Percentiles rank a stretch among this genome's conserved stretches.
Conservation (phyloP, 192 early-diverging fungal genomes). For the Mortierella hygrophila region DNA sequence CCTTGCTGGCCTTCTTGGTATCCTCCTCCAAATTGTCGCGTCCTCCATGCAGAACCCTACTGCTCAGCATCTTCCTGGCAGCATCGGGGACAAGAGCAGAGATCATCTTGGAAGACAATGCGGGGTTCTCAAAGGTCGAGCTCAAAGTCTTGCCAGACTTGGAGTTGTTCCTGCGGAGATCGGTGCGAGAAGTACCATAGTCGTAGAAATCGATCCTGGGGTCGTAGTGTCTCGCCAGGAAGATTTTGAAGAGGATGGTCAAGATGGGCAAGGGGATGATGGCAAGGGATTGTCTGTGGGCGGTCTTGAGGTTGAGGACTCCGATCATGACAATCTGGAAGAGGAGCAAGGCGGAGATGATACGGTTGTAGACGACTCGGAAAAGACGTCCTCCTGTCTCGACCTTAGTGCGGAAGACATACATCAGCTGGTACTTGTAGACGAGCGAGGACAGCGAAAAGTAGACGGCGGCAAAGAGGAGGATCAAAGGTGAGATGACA, state of each 20-base stretch:
- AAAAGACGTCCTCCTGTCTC: conserved; percentile 82
- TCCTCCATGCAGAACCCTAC: conserved; percentile 69
- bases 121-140: conserved; percentile 77
- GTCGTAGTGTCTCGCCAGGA: conserved; percentile 59
- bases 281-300: conserved; percentile 57
- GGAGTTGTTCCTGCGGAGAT: conserved; percentile 42
- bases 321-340: conserved; percentile 79
- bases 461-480: conserved; percentile 73
- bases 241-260: conserved; percentile 67
- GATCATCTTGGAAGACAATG: conserved; percentile 68
- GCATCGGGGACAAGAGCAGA: conserved; percentile 78
- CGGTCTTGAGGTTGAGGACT: conserved; percentile 65
- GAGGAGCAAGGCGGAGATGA: conserved; percentile 70
- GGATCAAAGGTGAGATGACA: conserved; percentile 76
- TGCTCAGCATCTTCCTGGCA: conserved; percentile 72
- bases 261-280: conserved; percentile 73
- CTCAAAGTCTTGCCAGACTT: conserved; percentile 47
- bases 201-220: conserved; percentile 68
- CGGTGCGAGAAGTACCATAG: conserved; percentile 58
- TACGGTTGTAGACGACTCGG: conserved; percentile 77
- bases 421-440: conserved; percentile 82
- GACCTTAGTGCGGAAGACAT: conserved; percentile 77
- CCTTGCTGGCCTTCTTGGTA: neutral
- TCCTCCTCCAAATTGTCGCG: conserved; percentile 17
- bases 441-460: conserved; percentile 76